Percentiles rank a stretch among this genome's conserved stretches.
Evolutionary conservation across 331 rosid species (phyloP).

Genomic region (Erythrophleum ivorense): DNA sequence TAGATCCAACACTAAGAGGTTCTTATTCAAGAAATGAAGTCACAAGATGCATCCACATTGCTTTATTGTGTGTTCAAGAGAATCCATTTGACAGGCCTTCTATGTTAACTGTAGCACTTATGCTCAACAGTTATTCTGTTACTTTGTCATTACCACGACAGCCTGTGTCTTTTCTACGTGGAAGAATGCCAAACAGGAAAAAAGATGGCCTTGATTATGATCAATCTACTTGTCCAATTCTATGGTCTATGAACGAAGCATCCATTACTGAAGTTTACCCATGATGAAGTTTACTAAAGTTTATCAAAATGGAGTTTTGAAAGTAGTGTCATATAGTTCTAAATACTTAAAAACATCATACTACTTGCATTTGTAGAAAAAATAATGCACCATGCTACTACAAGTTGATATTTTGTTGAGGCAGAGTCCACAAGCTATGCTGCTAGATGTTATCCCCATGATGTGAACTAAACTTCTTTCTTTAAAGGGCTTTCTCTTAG

Average conservation of each 20-base stretch:
- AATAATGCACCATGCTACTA: too few relatives aligned
- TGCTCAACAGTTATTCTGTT: constrained; percentile 35
- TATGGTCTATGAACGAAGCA: background rate
- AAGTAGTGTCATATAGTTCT: too few relatives aligned
- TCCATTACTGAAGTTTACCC: constrained; percentile 6
- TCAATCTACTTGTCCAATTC: background rate
- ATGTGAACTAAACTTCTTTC: background rate
- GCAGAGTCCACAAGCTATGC: background rate
- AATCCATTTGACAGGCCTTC: constrained; percentile 43
- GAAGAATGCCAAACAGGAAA: background rate
- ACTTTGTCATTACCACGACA: constrained; percentile 36
- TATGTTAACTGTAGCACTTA: constrained; percentile 29
- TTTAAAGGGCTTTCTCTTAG: background rate
- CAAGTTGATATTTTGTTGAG: background rate
- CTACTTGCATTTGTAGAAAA: too few relatives aligned
- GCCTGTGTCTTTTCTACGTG: constrained; percentile 25
- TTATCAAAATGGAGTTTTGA: too few relatives aligned
- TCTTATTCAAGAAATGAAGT: constrained; percentile 42
- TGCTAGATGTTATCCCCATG: background rate
- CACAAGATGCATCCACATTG: constrained; percentile 43
- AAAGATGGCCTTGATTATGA: background rate
- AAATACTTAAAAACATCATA: too few relatives aligned
- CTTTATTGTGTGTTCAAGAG: constrained; percentile 48
- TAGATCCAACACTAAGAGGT: constrained; percentile 35
- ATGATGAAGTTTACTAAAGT: background rate